Evolutionary conservation across 2,329 filamentous ascomycete genomes (phyloP).

Genomic region (Talaromyces rugulosus): DNA sequence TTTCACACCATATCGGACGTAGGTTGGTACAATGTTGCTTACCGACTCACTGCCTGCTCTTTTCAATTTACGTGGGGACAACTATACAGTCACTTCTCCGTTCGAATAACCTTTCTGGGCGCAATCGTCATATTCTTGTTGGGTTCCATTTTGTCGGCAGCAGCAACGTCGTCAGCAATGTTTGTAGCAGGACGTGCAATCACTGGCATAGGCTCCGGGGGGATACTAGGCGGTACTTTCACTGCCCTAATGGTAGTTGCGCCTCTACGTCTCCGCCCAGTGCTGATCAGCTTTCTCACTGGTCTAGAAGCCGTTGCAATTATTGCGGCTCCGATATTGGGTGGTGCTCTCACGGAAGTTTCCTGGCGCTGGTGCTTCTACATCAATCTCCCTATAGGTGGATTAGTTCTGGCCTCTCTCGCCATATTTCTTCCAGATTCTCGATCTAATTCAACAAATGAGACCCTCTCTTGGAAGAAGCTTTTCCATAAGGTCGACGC

Average conservation of each 20-base stretch:
- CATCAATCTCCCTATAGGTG: constrained; percentile 40
- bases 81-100: constrained; percentile 56
- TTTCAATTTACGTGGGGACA: constrained; percentile 20
- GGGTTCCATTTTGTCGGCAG: constrained; percentile 48
- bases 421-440: neutral
- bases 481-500: constrained; percentile 4
- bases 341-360: constrained; percentile 7
- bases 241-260: constrained; percentile 45
- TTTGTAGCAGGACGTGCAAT: constrained; percentile 47
- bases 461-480: neutral
- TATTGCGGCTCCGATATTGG: constrained; percentile 45
- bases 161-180: constrained; percentile 44
- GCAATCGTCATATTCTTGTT: constrained; percentile 50
- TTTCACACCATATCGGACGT: constrained; percentile 49
- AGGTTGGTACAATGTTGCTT: constrained; percentile 52
- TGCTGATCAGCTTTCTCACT: constrained; percentile 42
- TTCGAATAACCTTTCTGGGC: constrained; percentile 50
- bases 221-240: constrained; percentile 37
- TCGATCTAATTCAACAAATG: neutral
- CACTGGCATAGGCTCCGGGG: constrained; percentile 43
- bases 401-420: neutral
- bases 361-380: constrained; percentile 54
- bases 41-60: constrained; percentile 46
- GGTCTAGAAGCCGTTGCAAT: constrained; percentile 49
- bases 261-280: constrained; percentile 40